phyloP scores from a whole-genome alignment of 2,329 filamentous ascomycete species.

The Monosporascus sp. region DNA sequence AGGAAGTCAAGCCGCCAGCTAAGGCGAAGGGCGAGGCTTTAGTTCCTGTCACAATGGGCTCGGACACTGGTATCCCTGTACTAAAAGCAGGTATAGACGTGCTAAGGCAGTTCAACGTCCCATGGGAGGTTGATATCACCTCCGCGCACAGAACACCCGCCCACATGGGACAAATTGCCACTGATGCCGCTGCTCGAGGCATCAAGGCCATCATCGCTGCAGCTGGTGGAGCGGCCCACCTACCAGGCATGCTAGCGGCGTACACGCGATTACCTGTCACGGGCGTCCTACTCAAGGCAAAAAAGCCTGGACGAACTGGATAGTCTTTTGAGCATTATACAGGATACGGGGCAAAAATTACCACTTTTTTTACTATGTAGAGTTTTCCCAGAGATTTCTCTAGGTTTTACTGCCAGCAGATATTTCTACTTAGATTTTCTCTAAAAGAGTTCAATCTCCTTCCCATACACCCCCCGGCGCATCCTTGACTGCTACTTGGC shows the following conservation, averaged over 20 bases:
- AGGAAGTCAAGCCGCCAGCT: too few species aligned
- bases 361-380: too few species aligned
- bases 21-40: constrained; percentile 36
- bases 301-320: constrained; percentile 68
- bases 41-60: constrained; percentile 79
- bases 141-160: constrained; percentile 73
- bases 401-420: too few species aligned
- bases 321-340: constrained; percentile 67
- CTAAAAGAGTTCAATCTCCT: too few species aligned
- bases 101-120: constrained; percentile 63
- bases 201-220: constrained; percentile 73
- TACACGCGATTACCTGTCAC: constrained; percentile 59
- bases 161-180: constrained; percentile 66
- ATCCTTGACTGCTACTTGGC: too few species aligned
- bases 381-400: too few species aligned
- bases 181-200: constrained; percentile 61
- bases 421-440: too few species aligned
- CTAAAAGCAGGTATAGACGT: constrained; percentile 62
- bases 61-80: constrained; percentile 69
- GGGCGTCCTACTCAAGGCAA: constrained; percentile 72
- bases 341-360: too few species aligned
- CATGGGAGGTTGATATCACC: constrained; percentile 69
- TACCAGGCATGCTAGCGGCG: constrained; percentile 71
- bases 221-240: constrained; percentile 67
- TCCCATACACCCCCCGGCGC: too few species aligned